Percentiles rank a stretch among this genome's conserved stretches.
Conservation (phyloP, 495 filamentous ascomycete genomes). For the Tuber melanosporum region DNA sequence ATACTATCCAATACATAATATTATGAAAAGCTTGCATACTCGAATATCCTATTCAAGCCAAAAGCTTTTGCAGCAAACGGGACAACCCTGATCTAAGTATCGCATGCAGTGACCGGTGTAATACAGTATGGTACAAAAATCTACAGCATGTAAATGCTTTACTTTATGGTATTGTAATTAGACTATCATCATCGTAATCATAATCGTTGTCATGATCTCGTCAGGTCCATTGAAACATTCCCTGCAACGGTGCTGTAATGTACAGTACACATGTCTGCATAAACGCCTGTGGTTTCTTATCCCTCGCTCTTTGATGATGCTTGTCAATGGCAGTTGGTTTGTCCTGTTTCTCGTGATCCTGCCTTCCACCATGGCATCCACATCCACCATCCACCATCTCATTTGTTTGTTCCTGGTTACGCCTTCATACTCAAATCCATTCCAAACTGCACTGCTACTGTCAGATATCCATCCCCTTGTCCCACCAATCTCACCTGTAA, state of each 20-base stretch:
- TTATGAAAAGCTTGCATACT: background rate
- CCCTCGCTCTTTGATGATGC: background rate
- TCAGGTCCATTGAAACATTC: background rate
- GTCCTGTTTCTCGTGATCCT: slow-evolving; percentile 3
- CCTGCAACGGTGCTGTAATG: background rate
- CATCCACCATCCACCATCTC: slow-evolving; percentile 1
- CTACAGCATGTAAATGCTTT: background rate
- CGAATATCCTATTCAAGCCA: background rate
- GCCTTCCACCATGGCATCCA: background rate
- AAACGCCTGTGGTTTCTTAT: background rate
- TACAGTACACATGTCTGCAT: background rate
- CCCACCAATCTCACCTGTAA: background rate
- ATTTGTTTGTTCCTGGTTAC: slow-evolving; percentile 1
- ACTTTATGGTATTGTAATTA: background rate
- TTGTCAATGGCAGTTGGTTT: background rate
- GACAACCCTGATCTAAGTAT: background rate
- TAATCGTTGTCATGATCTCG: background rate
- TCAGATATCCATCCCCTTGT: background rate
- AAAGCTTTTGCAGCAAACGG: background rate
- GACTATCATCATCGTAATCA: background rate
- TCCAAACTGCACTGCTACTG: background rate
- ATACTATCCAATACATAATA: background rate
- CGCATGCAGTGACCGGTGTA: background rate
- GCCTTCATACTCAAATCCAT: background rate
- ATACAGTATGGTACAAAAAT: background rate